These are phyloP conservation scores for Gossypium anomalum DNA, from an alignment of 345 rosid species.

Conservation along the genomic window DNA sequence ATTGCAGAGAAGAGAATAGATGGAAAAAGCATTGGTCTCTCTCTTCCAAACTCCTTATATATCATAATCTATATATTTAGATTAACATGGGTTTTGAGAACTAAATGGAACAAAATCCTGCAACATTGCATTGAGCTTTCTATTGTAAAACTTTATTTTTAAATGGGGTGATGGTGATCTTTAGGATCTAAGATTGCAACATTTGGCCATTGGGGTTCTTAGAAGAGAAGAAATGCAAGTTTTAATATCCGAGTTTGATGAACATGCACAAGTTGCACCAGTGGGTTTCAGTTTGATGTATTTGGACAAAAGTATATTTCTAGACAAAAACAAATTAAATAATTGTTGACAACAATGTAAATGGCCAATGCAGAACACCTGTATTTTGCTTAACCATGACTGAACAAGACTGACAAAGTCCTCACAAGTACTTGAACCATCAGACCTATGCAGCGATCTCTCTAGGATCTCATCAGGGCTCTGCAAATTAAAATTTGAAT, in stretches of 20 bases:
- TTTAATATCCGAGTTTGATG: background rate
- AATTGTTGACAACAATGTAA: background rate
- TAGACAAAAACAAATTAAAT: background rate
- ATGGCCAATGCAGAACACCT: slow-evolving; percentile 41
- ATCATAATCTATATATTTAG: background rate
- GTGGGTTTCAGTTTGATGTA: background rate
- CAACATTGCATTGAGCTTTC: background rate
- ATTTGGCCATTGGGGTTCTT: background rate
- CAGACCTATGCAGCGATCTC: slow-evolving; percentile 50
- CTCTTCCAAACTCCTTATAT: background rate
- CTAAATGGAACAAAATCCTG: background rate
- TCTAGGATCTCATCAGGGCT: slow-evolving; percentile 79
- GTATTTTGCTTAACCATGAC: slow-evolving; percentile 68
- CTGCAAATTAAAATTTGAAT: slow-evolving; percentile 37
- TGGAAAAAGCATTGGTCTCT: background rate
- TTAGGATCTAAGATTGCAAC: background rate
- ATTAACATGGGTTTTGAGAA: background rate
- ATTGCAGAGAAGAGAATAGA: background rate
- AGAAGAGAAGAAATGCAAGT: background rate
- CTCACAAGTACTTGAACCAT: slow-evolving; percentile 69
- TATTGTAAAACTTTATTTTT: slow-evolving; percentile 1
- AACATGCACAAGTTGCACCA: background rate
- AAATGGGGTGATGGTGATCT: background rate
- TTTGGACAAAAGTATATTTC: background rate
- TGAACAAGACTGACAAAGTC: slow-evolving; percentile 81